These are phyloP conservation scores for Datisca glomerata DNA, from an alignment of 306 rosid species.

Conservation along the genomic window DNA sequence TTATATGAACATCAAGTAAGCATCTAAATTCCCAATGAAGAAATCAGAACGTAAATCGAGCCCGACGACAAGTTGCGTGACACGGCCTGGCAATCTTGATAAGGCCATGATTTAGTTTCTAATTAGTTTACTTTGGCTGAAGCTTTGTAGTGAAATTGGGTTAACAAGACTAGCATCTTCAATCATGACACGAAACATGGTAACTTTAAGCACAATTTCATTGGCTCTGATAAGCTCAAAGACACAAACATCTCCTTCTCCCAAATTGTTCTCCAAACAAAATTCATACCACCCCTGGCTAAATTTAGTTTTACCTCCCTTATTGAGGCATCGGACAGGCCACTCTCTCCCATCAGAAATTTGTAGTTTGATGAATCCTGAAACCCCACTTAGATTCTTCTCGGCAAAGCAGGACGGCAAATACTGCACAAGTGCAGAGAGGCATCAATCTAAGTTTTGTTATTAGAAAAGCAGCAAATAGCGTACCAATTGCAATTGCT, in stretches of 20 bases:
- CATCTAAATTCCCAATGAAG: no score
- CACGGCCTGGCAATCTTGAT: no score
- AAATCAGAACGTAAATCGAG: no score
- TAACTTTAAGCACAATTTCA: slow-evolving; percentile 78
- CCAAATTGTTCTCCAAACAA: slow-evolving; percentile 64
- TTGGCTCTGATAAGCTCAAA: slow-evolving; percentile 57
- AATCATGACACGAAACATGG: slow-evolving; percentile 44
- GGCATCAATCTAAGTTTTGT: slow-evolving; percentile 5
- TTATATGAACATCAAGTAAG: no score
- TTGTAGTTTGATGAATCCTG: slow-evolving; percentile 90
- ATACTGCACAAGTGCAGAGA: slow-evolving; percentile 37
- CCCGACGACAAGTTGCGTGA: no score
- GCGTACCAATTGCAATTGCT: slow-evolving; percentile 15
- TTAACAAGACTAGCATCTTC: slow-evolving; percentile 29
- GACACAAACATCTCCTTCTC: slow-evolving; percentile 96
- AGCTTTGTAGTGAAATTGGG: slow-evolving; percentile 25
- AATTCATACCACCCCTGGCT: slow-evolving; percentile 98
- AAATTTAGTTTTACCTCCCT: slow-evolving; percentile 79
- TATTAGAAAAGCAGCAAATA: slow-evolving; percentile 3
- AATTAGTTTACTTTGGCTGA: slow-evolving; percentile 27
- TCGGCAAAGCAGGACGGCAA: slow-evolving; percentile 96
- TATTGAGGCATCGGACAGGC: slow-evolving; percentile 83
- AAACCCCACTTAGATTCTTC: slow-evolving; percentile 68
- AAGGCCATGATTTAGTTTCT: no score
- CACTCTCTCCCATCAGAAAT: slow-evolving; percentile 63